Evolutionary conservation across 179 eudicot species (phyloP), one percentile per base, ranked within the genome.

Genomic region (Silene vulgaris): DNA sequence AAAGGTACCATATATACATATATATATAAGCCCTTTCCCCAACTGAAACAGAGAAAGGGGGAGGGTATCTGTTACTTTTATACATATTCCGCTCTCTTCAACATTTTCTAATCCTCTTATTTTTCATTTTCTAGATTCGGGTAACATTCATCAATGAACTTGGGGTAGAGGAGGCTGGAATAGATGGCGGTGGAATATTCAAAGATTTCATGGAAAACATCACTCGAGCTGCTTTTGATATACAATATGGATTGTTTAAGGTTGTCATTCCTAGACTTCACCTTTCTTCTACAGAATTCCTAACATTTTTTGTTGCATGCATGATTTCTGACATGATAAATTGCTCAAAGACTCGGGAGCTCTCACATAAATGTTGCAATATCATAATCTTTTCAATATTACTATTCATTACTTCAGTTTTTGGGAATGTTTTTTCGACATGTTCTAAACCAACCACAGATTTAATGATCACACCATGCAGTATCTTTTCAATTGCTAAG

Each of bases 151-250:
- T 95, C 43, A 95, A 95, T 85, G 99, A 95, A 82, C 87, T 95
- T 73, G 99, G 99, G 76, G 99, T 87, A 74, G 99, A 95, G 86
- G 99, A 95, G 86, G 99, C 99, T 76, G 99, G 99, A 62, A 91
- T 95, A 69, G 99, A 95, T 79, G 99, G 99, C 76, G 99, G 99
- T 74, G 99, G 99, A 32, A 95, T 95, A 75, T 95, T 95, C 78
- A 95, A 95, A 79, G 99, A 95, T 84, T 95, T 95, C 80, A 95
- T 95, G 99, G 99, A 95, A 85, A 95, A 88, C 81, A 82, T 95
- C 62, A 92, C 99, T 76, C 89, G 90, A 69, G 90, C 99, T 74
- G 97, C 97, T 60, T 95, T 95, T 79, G 99, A 95, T 81, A 81
- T 89, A 74, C 99, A 95, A 77, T 95, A 95, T 83, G 99, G 99